phyloP scores from a whole-genome alignment of 1,139 yeast genomes.

The Pichia norvegensis region DNA sequence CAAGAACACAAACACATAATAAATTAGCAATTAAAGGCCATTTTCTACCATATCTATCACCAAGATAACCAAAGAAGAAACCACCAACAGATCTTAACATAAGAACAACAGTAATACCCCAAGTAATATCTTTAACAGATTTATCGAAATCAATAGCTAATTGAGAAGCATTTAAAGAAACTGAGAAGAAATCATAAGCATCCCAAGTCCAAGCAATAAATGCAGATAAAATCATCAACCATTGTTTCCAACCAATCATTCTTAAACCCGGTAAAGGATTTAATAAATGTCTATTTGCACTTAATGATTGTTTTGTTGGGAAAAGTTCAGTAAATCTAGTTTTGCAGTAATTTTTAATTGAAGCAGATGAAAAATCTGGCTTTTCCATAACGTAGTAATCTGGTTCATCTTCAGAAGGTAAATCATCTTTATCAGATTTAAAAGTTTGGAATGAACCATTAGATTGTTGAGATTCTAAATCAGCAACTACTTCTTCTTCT shows the following conservation, averaged over 20 bases:
- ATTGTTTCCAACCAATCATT: conserved; percentile 40
- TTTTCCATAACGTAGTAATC: conserved; percentile 14
- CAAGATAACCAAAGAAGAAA: conserved; percentile 53
- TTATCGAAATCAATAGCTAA: conserved; percentile 49
- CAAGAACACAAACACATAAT: conserved; percentile 46
- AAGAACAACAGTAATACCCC: conserved; percentile 76
- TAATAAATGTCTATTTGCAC: conserved; percentile 28
- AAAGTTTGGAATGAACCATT: conserved; percentile 11
- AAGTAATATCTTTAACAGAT: conserved; percentile 49
- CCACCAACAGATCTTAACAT: conserved; percentile 82
- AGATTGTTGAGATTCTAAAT: conserved; percentile 3
- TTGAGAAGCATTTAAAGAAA: conserved; percentile 49
- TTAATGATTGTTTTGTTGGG: conserved; percentile 32
- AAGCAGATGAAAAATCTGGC: conserved; percentile 24
- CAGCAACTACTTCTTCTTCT: not conserved
- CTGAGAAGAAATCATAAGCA: conserved; percentile 70
- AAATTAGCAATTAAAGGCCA: conserved; percentile 58
- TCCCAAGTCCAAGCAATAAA: conserved; percentile 74
- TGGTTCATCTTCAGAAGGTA: not conserved
- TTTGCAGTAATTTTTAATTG: conserved; percentile 31
- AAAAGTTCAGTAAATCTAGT: conserved; percentile 37
- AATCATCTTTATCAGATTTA: conserved; percentile 7
- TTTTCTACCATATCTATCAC: conserved; percentile 67
- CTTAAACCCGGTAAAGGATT: conserved; percentile 50
- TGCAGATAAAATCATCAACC: conserved; percentile 59